Percentiles rank a stretch among this genome's conserved stretches.
Conservation (phyloP, 352 stramenopile genomes). For the Pythium periplocum region DNA sequence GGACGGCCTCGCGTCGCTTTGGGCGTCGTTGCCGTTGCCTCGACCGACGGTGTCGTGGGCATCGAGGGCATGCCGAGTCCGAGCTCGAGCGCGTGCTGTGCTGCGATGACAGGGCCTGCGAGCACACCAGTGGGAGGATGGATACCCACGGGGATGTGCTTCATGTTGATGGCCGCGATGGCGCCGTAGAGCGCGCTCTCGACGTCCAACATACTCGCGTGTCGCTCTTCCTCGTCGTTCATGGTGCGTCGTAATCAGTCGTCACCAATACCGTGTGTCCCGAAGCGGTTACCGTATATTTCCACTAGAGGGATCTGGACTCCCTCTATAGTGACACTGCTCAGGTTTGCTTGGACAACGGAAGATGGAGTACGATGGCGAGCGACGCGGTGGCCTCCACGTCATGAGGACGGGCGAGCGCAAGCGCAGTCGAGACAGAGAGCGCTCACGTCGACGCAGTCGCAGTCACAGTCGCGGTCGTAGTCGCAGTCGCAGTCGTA, state of each 20-base stretch:
- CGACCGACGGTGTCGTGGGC: slow-evolving; percentile 2
- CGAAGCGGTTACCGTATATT: no score
- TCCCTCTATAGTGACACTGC: no score
- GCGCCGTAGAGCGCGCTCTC: slow-evolving; percentile 8
- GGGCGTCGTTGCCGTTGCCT: no score
- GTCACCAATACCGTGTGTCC: no score
- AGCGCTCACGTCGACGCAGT: slow-evolving; percentile 6
- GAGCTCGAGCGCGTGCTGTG: no score
- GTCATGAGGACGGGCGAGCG: background rate
- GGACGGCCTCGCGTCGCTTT: slow-evolving; percentile 13
- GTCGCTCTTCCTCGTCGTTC: no score
- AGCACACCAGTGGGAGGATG: no score
- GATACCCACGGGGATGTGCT: background rate
- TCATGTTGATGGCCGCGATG: slow-evolving; percentile 9
- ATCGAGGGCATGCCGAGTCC: background rate
- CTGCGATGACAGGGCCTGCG: no score
- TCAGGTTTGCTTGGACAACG: no score
- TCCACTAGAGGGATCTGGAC: no score
- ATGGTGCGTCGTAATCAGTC: no score
- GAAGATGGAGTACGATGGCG: no score
- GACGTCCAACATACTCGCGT: background rate
- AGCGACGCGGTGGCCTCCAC: background rate
- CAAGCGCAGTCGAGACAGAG: background rate
- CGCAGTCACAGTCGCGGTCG: slow-evolving; percentile 11
- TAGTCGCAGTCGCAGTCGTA: slow-evolving; percentile 16